Evolutionary conservation across 1,139 yeast genomes (phyloP), one percentile per base, ranked within the genome.

Genomic region (Geotrichum reessii): DNA sequence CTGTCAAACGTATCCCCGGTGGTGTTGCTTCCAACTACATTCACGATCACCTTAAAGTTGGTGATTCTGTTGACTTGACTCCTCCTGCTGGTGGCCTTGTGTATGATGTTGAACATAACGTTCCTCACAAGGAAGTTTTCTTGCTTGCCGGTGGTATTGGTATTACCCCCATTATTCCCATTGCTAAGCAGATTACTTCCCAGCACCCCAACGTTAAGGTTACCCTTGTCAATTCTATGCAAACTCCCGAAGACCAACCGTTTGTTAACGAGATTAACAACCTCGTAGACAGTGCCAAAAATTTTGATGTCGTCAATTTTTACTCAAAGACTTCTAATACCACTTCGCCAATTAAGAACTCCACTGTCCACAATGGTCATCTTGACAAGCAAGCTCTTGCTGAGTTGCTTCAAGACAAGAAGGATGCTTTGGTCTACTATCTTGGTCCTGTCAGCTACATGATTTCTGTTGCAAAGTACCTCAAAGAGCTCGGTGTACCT

Each of bases 141-240:
- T 70, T 84, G 49, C 70, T 83, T 57, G 78, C 82, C 31, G 87
- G 85, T 56, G 91, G 90, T 57, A 83, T 84, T 63, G 91, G 90
- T 63, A 80, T 84, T 59, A 85, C 90, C 1, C 90, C 91, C 49
- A 63, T 83, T 58, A 67, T 83, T 53, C 73, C 87, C 8, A 80
- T 84, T 68, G 67, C 79, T 37, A 80, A 80, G 63, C 66, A 72
- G 17, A 77, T 77, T 19, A 54, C 61, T 25, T 22, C 47, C 12
- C 31, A 50, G 25, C 11, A 40, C 28, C 58, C 58, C 27, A 59
- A 53, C 24, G 24, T 54, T 19, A 58, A 59, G 22, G 64, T 64
- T 8, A 61, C 63, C 14, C 59, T 67, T 44, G 61, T 67, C n/a
- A 68, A 67, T 52, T 66, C 69, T 33, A 67, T 63, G 44, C 62